A percentile compares a stretch with the other conserved stretches of the same genome.
phyloP scores from a whole-genome alignment of 345 rosid genomes.

The Citrus mangshanensis region DNA sequence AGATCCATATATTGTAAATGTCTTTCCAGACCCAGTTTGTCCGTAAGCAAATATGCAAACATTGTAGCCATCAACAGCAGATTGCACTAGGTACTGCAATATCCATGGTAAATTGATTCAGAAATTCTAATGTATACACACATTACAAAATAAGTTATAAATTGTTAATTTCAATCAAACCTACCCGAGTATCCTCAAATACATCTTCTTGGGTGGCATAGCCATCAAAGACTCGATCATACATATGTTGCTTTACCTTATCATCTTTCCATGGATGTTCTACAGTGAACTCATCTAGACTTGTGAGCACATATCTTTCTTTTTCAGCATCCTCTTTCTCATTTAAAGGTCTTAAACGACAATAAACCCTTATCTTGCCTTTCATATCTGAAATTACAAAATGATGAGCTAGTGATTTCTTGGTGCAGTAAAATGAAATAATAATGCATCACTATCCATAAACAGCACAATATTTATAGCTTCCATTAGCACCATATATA shows the following conservation, averaged over 20 bases:
- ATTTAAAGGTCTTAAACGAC: slow-evolving; percentile 81
- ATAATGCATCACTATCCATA: background rate
- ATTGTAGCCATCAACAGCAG: slow-evolving; percentile 94
- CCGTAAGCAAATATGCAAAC: slow-evolving; percentile 98
- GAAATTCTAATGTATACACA: background rate
- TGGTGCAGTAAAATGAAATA: background rate
- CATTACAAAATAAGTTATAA: background rate
- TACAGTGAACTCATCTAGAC: slow-evolving; percentile 80
- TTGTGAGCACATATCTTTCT: slow-evolving; percentile 42
- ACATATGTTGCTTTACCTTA: slow-evolving; percentile 78
- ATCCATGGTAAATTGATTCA: background rate
- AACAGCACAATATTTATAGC: background rate
- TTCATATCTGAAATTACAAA: slow-evolving; percentile 72
- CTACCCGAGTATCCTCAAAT: slow-evolving; percentile 87
- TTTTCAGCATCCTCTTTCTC: slow-evolving; percentile 69
- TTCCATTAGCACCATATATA: background rate
- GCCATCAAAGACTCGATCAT: slow-evolving; percentile 92
- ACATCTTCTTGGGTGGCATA: slow-evolving; percentile 72
- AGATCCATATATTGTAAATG: slow-evolving; percentile 91
- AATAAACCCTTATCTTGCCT: slow-evolving; percentile 90
- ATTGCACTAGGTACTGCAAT: slow-evolving; percentile 83
- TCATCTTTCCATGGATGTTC: slow-evolving; percentile 97
- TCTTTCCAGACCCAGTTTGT: slow-evolving; percentile 98
- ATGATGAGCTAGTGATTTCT: background rate
- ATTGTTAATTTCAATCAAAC: slow-evolving; percentile 11